These are phyloP conservation scores for Apiospora phragmitis DNA, from an alignment of 2,329 filamentous ascomycete species.

Conservation along the genomic window DNA sequence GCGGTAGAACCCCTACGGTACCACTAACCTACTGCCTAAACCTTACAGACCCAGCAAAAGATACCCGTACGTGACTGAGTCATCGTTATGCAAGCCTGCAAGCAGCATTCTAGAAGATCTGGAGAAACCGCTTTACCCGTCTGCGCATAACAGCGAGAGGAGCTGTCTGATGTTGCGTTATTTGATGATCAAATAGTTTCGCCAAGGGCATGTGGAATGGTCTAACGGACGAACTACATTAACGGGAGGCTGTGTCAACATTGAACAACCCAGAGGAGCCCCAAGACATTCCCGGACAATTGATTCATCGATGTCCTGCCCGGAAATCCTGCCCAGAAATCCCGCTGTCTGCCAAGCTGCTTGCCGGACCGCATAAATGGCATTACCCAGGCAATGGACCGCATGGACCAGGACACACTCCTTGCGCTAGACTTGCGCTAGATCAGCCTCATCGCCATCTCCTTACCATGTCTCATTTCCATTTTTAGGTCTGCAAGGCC, in stretches of 20 bases:
- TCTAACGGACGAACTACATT: background rate
- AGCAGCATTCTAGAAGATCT: background rate
- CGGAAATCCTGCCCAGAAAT: background rate
- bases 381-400: background rate
- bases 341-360: too few species aligned
- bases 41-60: background rate
- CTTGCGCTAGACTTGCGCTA: background rate
- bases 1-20: background rate
- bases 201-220: background rate
- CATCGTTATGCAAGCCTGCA: background rate
- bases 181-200: background rate
- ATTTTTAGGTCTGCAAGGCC: background rate
- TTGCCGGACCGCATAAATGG: background rate
- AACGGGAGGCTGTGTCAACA: background rate
- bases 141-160: background rate
- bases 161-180: background rate
- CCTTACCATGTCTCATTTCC: conserved; percentile 2
- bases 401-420: background rate
- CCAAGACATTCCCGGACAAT: background rate
- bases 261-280: background rate
- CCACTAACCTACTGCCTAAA: background rate
- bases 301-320: background rate
- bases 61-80: background rate
- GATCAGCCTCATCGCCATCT: background rate
- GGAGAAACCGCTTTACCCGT: background rate